phyloP scores from a whole-genome alignment of 495 filamentous ascomycete genomes.

The Hypoxylon trugodes region DNA sequence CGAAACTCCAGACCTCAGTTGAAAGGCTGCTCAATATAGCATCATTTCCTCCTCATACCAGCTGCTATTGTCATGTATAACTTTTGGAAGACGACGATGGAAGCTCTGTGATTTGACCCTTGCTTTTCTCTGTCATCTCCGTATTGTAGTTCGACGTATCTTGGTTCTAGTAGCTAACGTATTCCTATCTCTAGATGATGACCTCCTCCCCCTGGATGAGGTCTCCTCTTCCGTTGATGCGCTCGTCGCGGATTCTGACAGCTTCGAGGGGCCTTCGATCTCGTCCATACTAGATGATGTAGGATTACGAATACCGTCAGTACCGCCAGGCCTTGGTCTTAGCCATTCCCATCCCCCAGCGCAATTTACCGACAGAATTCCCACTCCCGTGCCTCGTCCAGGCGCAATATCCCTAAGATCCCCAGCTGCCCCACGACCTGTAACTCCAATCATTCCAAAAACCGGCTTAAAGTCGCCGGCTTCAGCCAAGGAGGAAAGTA shows the following conservation, averaged over 20 bases:
- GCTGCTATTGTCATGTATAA: conserved; percentile 50
- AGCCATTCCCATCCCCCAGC: conserved; percentile 61
- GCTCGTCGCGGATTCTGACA: conserved; percentile 61
- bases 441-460: conserved; percentile 33
- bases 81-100: conserved; percentile 64
- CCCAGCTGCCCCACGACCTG: conserved; percentile 37
- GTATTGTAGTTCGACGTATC: conserved; percentile 39
- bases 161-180: conserved; percentile 49
- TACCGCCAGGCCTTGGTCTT: conserved; percentile 73
- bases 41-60: conserved; percentile 53
- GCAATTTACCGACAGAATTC: conserved; percentile 13
- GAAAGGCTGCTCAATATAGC: conserved; percentile 62
- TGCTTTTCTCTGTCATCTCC: conserved; percentile 42
- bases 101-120: conserved; percentile 55
- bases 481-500: conserved; percentile 39
- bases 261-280: conserved; percentile 45
- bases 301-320: conserved; percentile 59
- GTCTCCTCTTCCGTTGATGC: conserved; percentile 64
- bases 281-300: conserved; percentile 52
- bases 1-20: conserved; percentile 54
- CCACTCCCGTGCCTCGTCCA: conserved; percentile 31
- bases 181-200: conserved; percentile 53
- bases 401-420: conserved; percentile 4
- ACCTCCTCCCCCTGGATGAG: conserved; percentile 59
- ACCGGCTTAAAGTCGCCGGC: conserved; percentile 9